A percentile compares a stretch with the other conserved stretches of the same genome.
These are phyloP conservation scores for Salix koriyanagi DNA, from an alignment of 345 rosid genomes.

Conservation along the genomic window DNA sequence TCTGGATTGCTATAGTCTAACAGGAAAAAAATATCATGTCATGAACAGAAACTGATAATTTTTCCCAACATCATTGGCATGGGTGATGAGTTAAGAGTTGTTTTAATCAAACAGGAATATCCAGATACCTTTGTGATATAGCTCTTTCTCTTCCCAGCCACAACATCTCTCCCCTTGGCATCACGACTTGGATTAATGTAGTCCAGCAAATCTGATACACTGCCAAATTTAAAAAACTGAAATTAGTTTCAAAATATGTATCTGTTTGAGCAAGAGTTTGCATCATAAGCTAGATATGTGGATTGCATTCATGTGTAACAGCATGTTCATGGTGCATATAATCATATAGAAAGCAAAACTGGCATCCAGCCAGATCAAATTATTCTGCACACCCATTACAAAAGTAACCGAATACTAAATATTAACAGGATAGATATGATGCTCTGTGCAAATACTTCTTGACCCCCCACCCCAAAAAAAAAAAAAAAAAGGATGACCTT, in stretches of 20 bases:
- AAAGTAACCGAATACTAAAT: background rate
- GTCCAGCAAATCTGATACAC: conserved; percentile 95
- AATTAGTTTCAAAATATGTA: conserved; percentile 14
- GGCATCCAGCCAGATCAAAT: background rate
- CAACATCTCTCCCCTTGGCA: conserved; percentile 62
- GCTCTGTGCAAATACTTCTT: background rate
- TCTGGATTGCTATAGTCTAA: no score
- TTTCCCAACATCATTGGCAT: background rate
- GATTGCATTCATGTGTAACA: background rate
- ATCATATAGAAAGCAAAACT: background rate
- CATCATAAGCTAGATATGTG: conserved; percentile 1
- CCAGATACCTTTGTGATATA: conserved; percentile 59
- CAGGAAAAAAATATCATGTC: no score
- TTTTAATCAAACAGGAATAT: background rate
- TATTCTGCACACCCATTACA: background rate
- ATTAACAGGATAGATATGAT: background rate
- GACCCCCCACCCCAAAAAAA: background rate
- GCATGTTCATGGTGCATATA: background rate
- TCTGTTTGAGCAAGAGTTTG: conserved; percentile 1
- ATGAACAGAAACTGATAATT: background rate
- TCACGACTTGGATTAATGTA: conserved; percentile 85
- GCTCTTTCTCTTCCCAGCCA: conserved; percentile 62
- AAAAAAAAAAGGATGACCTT: background rate
- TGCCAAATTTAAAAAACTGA: conserved; percentile 37
- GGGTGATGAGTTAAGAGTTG: background rate